Conservation (phyloP, 441 rosid species). For the Bruguiera hainesii region DNA sequence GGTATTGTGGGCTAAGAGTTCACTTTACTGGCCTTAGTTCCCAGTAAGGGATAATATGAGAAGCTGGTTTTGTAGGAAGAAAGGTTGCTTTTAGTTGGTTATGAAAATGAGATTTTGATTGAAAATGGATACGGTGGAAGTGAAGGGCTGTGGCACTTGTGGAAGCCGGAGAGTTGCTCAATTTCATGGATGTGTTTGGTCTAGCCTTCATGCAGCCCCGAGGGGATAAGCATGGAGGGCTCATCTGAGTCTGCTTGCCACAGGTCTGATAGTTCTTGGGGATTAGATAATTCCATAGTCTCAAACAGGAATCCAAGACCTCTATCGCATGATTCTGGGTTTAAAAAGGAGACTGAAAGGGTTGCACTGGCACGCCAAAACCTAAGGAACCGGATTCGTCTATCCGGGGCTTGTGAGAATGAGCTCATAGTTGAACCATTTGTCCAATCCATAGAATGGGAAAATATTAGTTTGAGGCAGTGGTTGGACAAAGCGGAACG, state of each 20-base stretch:
- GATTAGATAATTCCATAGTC: conserved; percentile 50
- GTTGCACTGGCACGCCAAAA: conserved; percentile 46
- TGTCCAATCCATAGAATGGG: conserved; percentile 57
- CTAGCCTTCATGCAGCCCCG: conserved; percentile 43
- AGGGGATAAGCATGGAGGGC: conserved; percentile 78
- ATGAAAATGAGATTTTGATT: conserved; percentile 43
- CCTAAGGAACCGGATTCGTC: conserved; percentile 47
- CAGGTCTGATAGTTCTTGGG: conserved; percentile 57
- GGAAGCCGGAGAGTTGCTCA: conserved; percentile 39
- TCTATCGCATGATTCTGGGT: conserved; percentile 28
- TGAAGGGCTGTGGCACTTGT: conserved; percentile 20
- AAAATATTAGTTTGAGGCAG: conserved; percentile 82
- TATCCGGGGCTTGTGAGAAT: conserved; percentile 49
- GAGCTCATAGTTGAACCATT: conserved; percentile 51
- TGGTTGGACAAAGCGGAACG: conserved; percentile 84
- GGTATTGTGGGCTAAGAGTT: conserved; percentile 19
- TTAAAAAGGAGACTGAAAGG: conserved; percentile 42
- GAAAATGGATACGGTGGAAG: conserved; percentile 44
- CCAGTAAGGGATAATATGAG: conserved; percentile 26
- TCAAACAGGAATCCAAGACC: conserved; percentile 49
- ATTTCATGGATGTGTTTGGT: conserved; percentile 31
- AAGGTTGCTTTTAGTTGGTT: conserved; percentile 14
- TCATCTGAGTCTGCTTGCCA: conserved; percentile 69
- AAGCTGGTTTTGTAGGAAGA: conserved; percentile 26
- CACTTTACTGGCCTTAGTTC: conserved; percentile 12